Base-by-base conservation (phyloP, 2,329 filamentous ascomycete species). In the Anisogramma anomala region DNA sequence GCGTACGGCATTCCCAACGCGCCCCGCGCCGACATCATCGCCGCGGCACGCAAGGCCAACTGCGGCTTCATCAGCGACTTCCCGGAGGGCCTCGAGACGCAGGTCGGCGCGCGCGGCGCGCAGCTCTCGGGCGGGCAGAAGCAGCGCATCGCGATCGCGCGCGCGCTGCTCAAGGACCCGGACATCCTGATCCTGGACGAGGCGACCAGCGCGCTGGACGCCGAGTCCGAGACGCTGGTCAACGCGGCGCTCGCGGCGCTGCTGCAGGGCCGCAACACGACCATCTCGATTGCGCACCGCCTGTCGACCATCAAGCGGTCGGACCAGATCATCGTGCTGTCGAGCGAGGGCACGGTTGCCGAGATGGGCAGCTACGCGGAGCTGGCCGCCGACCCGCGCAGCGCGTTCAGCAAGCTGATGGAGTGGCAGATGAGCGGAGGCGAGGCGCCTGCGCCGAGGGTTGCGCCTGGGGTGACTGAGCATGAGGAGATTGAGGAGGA, bases 161-260 rank as follows among this genome's bases (percentile, higher is more conserved):
- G 93, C 41, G 91, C 91, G 10, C 71, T 98, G 20, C 79, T 98
- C 52, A 96, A 96, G 62, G 77, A 95, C 48, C 93, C 93, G 0
- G 91, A 98, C 63, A 96, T 98, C 48, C 68, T 98, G 20, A 94
- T 98, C 46, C 74, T 98, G 1, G 91, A 98, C 56, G 91, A 98
- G 68, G 84, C 93, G 14, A 98, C 93, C 0, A 94, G 86, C 2
- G 91, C 91, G 0, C 72, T 98, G 6, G 91, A 98, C 58, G 91
- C 91, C 11, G 91, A 98, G 61, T 94, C 86, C 0, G 91, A 98
- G 61, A 96, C 91, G 0, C 74, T 96, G 3, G 91, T 98, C 46
- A 98, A 98, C 58, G 80, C 86, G 53, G 91, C 91, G 3, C 71
- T 98, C 3, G 77, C 78, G 6, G 78, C 77, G 33, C 71, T 98